Evolutionary conservation across 441 rosid species (phyloP).

Genomic region (Mallotus repandus): DNA sequence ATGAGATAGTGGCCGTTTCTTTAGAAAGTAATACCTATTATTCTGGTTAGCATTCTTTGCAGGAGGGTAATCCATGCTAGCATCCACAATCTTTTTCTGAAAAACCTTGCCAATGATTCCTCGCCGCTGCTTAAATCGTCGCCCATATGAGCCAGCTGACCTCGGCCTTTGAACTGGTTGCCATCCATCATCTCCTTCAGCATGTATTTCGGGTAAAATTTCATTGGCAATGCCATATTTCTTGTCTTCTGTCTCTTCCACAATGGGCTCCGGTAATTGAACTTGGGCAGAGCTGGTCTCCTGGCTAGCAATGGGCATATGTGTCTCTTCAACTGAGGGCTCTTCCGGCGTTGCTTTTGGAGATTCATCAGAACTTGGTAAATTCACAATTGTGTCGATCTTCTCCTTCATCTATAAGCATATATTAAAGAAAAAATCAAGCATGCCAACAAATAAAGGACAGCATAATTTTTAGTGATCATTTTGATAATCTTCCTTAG

Average conservation of each 20-base stretch:
- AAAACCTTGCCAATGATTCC: constrained; percentile 75
- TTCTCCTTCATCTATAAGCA: constrained; percentile 37
- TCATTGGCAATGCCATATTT: constrained; percentile 34
- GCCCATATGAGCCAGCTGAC: constrained; percentile 72
- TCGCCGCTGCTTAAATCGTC: constrained; percentile 83
- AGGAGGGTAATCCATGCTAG: constrained; percentile 50
- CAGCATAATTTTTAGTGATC: not conserved
- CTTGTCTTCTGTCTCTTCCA: constrained; percentile 38
- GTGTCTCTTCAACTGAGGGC: constrained; percentile 56
- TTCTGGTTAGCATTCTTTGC: constrained; percentile 58
- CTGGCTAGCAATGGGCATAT: constrained; percentile 21
- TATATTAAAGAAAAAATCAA: not conserved
- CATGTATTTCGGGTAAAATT: constrained; percentile 44
- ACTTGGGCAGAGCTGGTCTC: constrained; percentile 25
- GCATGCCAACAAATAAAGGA: not conserved
- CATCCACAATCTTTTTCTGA: constrained; percentile 72
- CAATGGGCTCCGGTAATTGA: constrained; percentile 30
- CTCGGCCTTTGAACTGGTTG: constrained; percentile 95
- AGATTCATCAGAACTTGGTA: constrained; percentile 40
- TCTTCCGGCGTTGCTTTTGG: constrained; percentile 47
- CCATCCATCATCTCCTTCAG: constrained; percentile 96
- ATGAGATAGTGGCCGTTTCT: constrained; percentile 67
- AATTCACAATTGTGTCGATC: constrained; percentile 46
- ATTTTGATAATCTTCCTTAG: constrained; percentile 13
- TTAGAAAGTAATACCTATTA: constrained; percentile 61